Conservation (phyloP, 1,139 yeast genomes). For the Lodderomyces jiufengensis region DNA sequence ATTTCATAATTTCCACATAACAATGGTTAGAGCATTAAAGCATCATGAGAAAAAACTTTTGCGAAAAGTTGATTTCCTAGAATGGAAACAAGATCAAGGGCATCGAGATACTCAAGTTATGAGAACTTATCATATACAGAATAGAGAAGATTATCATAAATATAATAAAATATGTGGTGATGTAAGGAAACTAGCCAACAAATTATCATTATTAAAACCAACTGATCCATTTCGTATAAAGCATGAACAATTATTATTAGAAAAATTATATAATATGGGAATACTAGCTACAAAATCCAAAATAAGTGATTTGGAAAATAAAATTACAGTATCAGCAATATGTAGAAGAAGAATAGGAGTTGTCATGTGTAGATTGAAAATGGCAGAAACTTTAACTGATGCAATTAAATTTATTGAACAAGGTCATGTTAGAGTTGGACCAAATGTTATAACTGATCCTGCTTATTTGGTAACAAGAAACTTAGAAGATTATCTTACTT, state of each 20-base stretch:
- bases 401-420: conserved; percentile 93
- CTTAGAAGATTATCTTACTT: conserved; percentile 94
- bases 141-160: conserved; percentile 93
- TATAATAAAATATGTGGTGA: conserved; percentile 92
- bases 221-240: conserved; percentile 80
- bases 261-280: conserved; percentile 86
- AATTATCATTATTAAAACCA: conserved; percentile 78
- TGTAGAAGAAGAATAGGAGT: conserved; percentile 93
- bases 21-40: conserved; percentile 92
- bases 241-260: conserved; percentile 83
- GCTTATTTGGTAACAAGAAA: conserved; percentile 90
- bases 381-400: conserved; percentile 87
- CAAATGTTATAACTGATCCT: conserved; percentile 91
- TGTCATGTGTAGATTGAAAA: conserved; percentile 89
- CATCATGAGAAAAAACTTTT: conserved; percentile 93
- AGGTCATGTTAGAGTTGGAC: conserved; percentile 97
- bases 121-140: conserved; percentile 89
- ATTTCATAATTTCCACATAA: no score
- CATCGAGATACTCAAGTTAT: conserved; percentile 95
- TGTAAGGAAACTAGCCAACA: conserved; percentile 80
- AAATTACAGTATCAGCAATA: conserved; percentile 85
- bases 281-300: conserved; percentile 79
- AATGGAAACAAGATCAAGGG: conserved; percentile 95
- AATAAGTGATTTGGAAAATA: conserved; percentile 89
- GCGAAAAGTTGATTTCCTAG: conserved; percentile 93